Evolutionary conservation across 257 asterid genomes (phyloP), one percentile per base, ranked within the genome.

Genomic region (Sherardia arvensis): DNA sequence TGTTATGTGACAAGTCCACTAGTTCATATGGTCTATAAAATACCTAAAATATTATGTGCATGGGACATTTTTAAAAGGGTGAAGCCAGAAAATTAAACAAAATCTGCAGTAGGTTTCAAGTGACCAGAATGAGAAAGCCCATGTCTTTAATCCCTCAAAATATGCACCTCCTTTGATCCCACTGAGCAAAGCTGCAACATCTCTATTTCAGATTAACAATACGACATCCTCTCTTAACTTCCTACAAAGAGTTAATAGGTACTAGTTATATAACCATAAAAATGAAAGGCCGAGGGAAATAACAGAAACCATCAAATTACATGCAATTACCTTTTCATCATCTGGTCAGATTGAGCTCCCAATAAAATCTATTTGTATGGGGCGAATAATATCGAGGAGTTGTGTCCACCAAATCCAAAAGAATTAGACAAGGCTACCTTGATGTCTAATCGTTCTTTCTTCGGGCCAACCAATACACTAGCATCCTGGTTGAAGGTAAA

Each of bases 341-440:
- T 66, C 64, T 36, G 30, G 49, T 54, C 69, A 62, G 66, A 26
- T 67, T 65, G 60, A 63, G 71, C 59, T 38, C 66, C 36, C 23
- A 21, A 47, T 63, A 61, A 49, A 61, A 54, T 79, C 91, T 87
- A 90, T 74, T 81, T 66, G 80, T 69, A 87, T 3, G 97, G 96
- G 66, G 97, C 92, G 59, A 90, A 90, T 68, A 90, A 74, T 58
- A 90, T 87, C 25, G 97, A 90, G 17, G 97, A 90, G 67, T 90
- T 90, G 70, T 90, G 97, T 64, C 97, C 97, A 55, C 97, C 96
- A 65, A 90, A 90, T 45, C 97, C 97, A 64, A 85, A 90, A 38
- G 97, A 90, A 73, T 87, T 90, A 29, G 97, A 90, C 82, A 90
- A 54, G 23, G 95, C 97, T 78, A 90, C 96, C 70, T 87, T 90